Evolutionary conservation across 345 rosid species (phyloP), one percentile per base, ranked within the genome.

Genomic region (Eucalyptus erythrocorys): DNA sequence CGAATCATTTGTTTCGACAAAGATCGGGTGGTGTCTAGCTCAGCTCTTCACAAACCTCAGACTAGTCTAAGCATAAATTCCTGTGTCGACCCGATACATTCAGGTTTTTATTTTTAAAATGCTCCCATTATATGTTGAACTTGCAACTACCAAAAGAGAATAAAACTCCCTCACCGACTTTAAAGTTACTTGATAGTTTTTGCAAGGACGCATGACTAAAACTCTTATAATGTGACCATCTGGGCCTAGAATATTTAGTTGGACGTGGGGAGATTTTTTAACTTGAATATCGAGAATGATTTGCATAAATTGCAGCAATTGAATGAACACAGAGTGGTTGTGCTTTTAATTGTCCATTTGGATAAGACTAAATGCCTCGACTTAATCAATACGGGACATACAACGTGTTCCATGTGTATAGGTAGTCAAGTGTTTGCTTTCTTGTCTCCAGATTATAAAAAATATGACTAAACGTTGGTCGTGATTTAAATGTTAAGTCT

Each of bases 401-500:
- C 66, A 11, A 12, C 11, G 66, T 6, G 32, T 59, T 26, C 32
- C 66, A 26, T 11, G 66, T 5, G 53, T 5, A 15, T 26, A 26
- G 32, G 30, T 27, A 26, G n/a, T 26, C 3, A 0, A 57, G 32
- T 27, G 3, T 59, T 0, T 59, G 3, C 66, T 59, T 59, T 59
- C 3, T 1, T 59, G 1, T 10, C 32, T 59, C 1, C 2, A 26
- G 66, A 59, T 26, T 27, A 26, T 59, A 59, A 59, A 4, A 5
- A 51, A 8, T 19, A 51, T 21, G 10, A 51, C 3, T 51, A 51
- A 55, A 24, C 0, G 1, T 0, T 2, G 3, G 0, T 4, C 5
- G 13, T 3, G 2, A 61, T 22, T 13, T n/a, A 3, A n/a, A 64
- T 0, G 3, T 64, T 64, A n/a, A n/a, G 13, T 64, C 3, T 19